A percentile compares a stretch with the other conserved stretches of the same genome.
These are phyloP conservation scores for Pichia membranifaciens DNA, from an alignment of 805 yeast genomes.

Conservation along the genomic window DNA sequence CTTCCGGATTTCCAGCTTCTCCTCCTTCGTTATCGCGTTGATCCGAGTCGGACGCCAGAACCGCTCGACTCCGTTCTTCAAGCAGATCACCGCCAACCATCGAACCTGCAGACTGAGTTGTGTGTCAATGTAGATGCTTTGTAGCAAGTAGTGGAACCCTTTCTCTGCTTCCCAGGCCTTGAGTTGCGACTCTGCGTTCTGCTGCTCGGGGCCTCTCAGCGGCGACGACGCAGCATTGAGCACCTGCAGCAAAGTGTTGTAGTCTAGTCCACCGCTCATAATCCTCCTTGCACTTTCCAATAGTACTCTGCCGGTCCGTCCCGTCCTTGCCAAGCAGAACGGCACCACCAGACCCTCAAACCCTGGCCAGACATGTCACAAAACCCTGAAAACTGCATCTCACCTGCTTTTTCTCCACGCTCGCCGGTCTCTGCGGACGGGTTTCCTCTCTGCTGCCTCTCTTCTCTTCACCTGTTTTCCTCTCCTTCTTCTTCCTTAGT, in stretches of 20 bases:
- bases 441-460: neutral
- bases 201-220: slow-evolving; percentile 47
- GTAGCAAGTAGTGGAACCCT: slow-evolving; percentile 29
- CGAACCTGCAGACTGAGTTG: slow-evolving; percentile 59
- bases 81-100: slow-evolving; percentile 82
- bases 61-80: slow-evolving; percentile 82
- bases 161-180: slow-evolving; percentile 61
- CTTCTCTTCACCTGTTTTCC: slow-evolving; percentile 4
- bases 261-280: slow-evolving; percentile 9
- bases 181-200: slow-evolving; percentile 62
- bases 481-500: neutral
- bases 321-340: too few relatives aligned
- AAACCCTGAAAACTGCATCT: too few relatives aligned
- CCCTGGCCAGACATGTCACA: too few relatives aligned
- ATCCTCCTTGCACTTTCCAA: neutral
- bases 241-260: slow-evolving; percentile 29
- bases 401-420: too few relatives aligned
- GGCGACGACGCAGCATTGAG: slow-evolving; percentile 47
- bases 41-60: slow-evolving; percentile 73
- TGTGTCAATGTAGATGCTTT: slow-evolving; percentile 54
- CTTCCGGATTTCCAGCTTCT: slow-evolving; percentile 56
- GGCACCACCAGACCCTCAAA: too few relatives aligned
- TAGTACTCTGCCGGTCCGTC: neutral
- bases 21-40: slow-evolving; percentile 52
- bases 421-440: too few relatives aligned